phyloP scores from a whole-genome alignment of 495 filamentous ascomycete species.

The Letharia lupina region DNA sequence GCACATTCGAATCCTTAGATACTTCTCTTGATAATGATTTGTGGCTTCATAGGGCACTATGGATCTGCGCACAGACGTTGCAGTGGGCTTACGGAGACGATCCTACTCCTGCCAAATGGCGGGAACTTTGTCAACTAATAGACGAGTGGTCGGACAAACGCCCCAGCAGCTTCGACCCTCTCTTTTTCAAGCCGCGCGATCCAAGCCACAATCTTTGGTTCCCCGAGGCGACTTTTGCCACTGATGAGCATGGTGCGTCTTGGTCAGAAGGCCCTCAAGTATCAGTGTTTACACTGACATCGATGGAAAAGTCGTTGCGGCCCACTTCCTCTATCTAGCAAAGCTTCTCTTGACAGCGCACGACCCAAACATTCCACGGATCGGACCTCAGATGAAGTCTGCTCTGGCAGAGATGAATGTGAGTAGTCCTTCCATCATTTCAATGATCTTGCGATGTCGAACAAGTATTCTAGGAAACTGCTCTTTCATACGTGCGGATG shows the following conservation, averaged over 20 bases:
- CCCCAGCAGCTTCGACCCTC: slow-evolving; percentile 11
- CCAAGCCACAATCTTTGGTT: slow-evolving; percentile 11
- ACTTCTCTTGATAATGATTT: slow-evolving; percentile 6
- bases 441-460: neutral
- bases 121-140: slow-evolving; percentile 5
- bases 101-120: neutral
- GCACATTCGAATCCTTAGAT: slow-evolving; percentile 1
- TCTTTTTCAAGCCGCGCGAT: slow-evolving; percentile 5
- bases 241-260: slow-evolving; percentile 13
- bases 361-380: slow-evolving; percentile 14
- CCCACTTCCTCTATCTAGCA: slow-evolving; percentile 13
- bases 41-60: slow-evolving; percentile 14
- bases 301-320: neutral
- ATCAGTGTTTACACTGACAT: neutral
- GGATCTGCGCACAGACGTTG: slow-evolving; percentile 14
- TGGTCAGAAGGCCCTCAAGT: neutral
- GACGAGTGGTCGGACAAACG: slow-evolving; percentile 6
- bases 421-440: neutral
- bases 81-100: slow-evolving; percentile 17
- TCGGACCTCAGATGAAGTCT: slow-evolving; percentile 13
- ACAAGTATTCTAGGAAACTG: neutral
- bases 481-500: slow-evolving; percentile 4
- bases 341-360: slow-evolving; percentile 14
- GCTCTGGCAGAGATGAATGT: slow-evolving; percentile 7
- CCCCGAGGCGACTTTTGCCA: slow-evolving; percentile 8